Conservation (phyloP, 2,329 filamentous ascomycete species). For the Cladosporium sp. region DNA sequence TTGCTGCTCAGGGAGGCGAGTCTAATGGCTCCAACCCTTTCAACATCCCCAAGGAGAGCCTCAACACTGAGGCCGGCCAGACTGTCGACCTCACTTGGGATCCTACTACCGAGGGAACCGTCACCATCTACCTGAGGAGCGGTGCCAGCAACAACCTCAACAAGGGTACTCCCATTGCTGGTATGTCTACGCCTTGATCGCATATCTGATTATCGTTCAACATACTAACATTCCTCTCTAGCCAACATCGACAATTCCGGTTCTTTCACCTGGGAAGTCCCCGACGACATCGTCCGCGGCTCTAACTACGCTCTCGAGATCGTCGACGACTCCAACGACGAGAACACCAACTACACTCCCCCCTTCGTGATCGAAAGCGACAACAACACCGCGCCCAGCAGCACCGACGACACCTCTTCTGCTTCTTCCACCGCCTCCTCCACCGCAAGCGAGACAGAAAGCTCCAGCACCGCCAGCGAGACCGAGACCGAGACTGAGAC, state of each 20-base stretch:
- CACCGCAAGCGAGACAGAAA: background rate
- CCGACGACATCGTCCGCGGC: slow-evolving; percentile 37
- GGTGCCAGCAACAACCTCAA: slow-evolving; percentile 36
- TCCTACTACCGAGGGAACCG: slow-evolving; percentile 46
- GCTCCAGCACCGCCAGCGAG: background rate
- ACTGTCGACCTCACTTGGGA: slow-evolving; percentile 45
- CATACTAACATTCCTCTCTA: slow-evolving; percentile 24
- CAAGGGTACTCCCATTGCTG: slow-evolving; percentile 26
- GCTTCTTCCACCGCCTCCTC: background rate
- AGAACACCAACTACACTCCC: slow-evolving; percentile 48
- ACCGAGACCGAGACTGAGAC: slow-evolving; percentile 11
- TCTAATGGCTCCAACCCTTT: slow-evolving; percentile 40
- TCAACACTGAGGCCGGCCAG: slow-evolving; percentile 43
- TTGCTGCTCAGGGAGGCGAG: slow-evolving; percentile 28
- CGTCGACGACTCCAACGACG: slow-evolving; percentile 41
- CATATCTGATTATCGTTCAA: slow-evolving; percentile 12
- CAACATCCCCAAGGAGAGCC: slow-evolving; percentile 40
- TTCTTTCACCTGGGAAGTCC: slow-evolving; percentile 45
- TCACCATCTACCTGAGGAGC: slow-evolving; percentile 45
- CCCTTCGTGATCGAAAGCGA: slow-evolving; percentile 37
- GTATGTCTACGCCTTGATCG: slow-evolving; percentile 22
- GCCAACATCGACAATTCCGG: slow-evolving; percentile 46
- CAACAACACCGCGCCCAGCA: slow-evolving; percentile 11
- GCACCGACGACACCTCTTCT: background rate
- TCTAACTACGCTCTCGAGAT: slow-evolving; percentile 52